phyloP scores from a whole-genome alignment of 2,329 filamentous ascomycete species.

The Fusarium succisae region DNA sequence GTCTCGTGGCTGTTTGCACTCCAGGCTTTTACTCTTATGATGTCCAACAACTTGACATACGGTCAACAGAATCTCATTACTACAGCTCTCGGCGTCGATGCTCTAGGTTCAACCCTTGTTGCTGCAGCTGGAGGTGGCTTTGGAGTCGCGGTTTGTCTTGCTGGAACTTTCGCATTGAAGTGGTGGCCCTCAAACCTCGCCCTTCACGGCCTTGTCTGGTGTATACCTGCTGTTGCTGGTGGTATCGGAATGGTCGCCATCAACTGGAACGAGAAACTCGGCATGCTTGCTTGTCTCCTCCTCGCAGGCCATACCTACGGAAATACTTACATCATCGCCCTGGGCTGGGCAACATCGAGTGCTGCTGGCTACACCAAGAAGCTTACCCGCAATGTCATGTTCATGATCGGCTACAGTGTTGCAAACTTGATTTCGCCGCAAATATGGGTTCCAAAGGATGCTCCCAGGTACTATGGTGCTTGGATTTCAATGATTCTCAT shows the following conservation, averaged over 20 bases:
- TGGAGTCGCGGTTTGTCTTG: slow-evolving; percentile 44
- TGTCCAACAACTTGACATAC: slow-evolving; percentile 52
- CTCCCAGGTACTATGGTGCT: slow-evolving; percentile 41
- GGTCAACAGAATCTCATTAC: slow-evolving; percentile 52
- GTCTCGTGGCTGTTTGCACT: slow-evolving; percentile 47
- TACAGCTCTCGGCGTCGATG: slow-evolving; percentile 47
- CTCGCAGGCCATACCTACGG: slow-evolving; percentile 49
- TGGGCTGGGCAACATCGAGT: slow-evolving; percentile 16
- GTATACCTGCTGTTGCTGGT: slow-evolving; percentile 39
- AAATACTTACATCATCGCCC: slow-evolving; percentile 18
- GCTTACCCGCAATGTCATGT: slow-evolving; percentile 53
- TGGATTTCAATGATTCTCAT: slow-evolving; percentile 40
- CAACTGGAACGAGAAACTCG: slow-evolving; percentile 38
- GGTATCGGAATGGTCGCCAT: slow-evolving; percentile 44
- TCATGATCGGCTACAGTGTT: slow-evolving; percentile 50
- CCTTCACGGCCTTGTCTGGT: slow-evolving; percentile 43
- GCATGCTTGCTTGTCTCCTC: slow-evolving; percentile 40
- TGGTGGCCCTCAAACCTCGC: slow-evolving; percentile 46
- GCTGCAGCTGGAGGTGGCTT: slow-evolving; percentile 50
- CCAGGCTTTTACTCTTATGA: slow-evolving; percentile 47
- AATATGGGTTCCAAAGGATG: slow-evolving; percentile 46
- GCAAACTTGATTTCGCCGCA: slow-evolving; percentile 51
- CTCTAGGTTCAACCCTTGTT: slow-evolving; percentile 52
- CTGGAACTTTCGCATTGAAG: slow-evolving; percentile 45
- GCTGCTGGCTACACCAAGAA: slow-evolving; percentile 46